A percentile compares a stretch with the other conserved stretches of the same genome.
These are phyloP conservation scores for Rhododendron kiyosumense DNA, from an alignment of 148 eudicot species.

Conservation along the genomic window DNA sequence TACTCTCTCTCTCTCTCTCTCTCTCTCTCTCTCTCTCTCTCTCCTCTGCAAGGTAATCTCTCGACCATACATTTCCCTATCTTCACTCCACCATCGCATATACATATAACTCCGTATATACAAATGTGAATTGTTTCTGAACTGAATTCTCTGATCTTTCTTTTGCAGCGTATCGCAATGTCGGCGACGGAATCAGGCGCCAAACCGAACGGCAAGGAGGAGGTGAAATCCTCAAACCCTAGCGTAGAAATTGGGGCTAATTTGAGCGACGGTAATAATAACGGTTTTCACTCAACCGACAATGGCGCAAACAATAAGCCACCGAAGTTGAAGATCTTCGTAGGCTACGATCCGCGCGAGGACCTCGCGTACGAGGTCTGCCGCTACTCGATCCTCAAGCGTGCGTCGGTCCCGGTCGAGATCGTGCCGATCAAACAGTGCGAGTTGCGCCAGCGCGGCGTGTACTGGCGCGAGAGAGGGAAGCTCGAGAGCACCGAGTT, in stretches of 20 bases:
- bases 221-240: constrained; percentile 9
- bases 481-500: constrained; percentile 93
- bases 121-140: not conserved
- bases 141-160: not conserved
- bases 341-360: constrained; percentile 87
- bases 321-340: constrained; percentile 73
- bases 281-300: not conserved
- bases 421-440: constrained; percentile 67
- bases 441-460: constrained; percentile 47
- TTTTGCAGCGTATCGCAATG: not conserved
- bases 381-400: constrained; percentile 54
- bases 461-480: constrained; percentile 75
- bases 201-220: not conserved
- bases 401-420: constrained; percentile 75
- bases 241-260: not conserved
- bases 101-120: not conserved
- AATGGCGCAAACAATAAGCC: constrained; percentile 21
- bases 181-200: not conserved
- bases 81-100: not conserved
- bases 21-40: not conserved
- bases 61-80: not conserved
- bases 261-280: constrained; percentile 6
- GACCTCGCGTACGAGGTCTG: constrained; percentile 85
- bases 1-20: not conserved
- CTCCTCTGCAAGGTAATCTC: not conserved